phyloP scores from a whole-genome alignment of 2,329 filamentous ascomycete genomes.

The Pestalotiopsis sp. region DNA sequence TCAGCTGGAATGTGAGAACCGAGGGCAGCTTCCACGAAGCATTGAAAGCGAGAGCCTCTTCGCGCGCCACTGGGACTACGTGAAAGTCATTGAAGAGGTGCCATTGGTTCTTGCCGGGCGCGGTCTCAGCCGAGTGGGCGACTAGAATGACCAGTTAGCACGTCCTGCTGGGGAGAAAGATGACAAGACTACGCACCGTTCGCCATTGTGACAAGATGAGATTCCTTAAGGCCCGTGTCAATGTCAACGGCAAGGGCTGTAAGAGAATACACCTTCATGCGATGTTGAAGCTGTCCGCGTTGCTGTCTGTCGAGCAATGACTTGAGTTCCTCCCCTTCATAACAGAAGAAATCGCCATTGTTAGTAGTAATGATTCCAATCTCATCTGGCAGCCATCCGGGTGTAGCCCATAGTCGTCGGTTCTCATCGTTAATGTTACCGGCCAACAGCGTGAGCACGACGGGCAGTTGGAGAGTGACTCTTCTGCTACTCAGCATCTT shows the following conservation, averaged over 20 bases:
- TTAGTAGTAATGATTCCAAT: conserved; percentile 92
- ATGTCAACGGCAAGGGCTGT: conserved; percentile 90
- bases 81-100: conserved; percentile 98
- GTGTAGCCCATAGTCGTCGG: conserved; percentile 82
- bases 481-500: conserved; percentile 86
- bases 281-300: conserved; percentile 76
- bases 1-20: conserved; percentile 83
- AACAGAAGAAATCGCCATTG: conserved; percentile 91
- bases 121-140: conserved; percentile 63
- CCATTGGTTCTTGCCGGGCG: conserved; percentile 73
- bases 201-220: conserved; percentile 88
- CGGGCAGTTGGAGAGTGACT: conserved; percentile 78
- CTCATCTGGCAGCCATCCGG: conserved; percentile 90
- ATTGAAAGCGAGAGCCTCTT: conserved; percentile 89
- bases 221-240: conserved; percentile 81
- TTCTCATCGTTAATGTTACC: conserved; percentile 73
- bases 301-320: conserved; percentile 49
- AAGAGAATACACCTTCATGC: conserved; percentile 87
- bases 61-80: conserved; percentile 75
- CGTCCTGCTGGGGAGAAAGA: neutral
- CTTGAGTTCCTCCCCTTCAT: conserved; percentile 87
- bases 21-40: conserved; percentile 91
- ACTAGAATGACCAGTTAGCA: conserved; percentile 47
- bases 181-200: conserved; percentile 62
- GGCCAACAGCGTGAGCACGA: conserved; percentile 88